These are phyloP conservation scores for Ramularia endophylla DNA, from an alignment of 2,329 filamentous ascomycete species.

Conservation along the genomic window DNA sequence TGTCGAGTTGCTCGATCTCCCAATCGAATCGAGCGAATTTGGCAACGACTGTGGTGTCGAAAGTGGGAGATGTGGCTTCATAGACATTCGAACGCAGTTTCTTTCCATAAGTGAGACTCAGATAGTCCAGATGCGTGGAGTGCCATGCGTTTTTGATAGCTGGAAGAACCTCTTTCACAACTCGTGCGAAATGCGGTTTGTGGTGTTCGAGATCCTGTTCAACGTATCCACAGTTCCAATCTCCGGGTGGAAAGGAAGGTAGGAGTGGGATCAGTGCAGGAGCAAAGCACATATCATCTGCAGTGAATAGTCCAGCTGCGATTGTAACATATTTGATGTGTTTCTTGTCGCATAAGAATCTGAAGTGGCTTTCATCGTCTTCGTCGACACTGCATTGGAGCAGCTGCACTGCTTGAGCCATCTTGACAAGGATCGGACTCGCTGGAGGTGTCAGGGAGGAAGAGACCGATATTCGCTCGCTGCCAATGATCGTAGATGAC, in stretches of 20 bases:
- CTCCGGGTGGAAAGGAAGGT: conserved; percentile 34
- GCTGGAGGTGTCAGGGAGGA: too few species aligned
- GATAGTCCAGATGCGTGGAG: conserved; percentile 29
- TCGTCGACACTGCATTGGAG: conserved; percentile 17
- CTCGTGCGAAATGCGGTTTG: conserved; percentile 12
- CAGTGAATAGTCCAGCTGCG: conserved; percentile 30
- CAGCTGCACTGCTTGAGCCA: neutral
- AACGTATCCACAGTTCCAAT: conserved; percentile 39
- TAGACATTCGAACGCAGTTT: conserved; percentile 16
- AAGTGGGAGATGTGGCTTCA: conserved; percentile 9
- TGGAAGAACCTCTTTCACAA: neutral
- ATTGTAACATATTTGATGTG: conserved; percentile 40
- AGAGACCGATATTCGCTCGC: too few species aligned
- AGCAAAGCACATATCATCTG: conserved; percentile 25
- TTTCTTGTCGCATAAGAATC: conserved; percentile 33
- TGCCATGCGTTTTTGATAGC: conserved; percentile 29
- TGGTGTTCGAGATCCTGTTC: conserved; percentile 22
- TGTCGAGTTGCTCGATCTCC: conserved; percentile 34
- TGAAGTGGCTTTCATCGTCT: conserved; percentile 31
- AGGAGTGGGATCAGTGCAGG: conserved; percentile 18
- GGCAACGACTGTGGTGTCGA: conserved; percentile 22
- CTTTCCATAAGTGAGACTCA: conserved; percentile 25
- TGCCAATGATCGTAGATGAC: too few species aligned
- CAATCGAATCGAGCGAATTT: conserved; percentile 37
- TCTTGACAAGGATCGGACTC: neutral